Evolutionary conservation across 2,329 filamentous ascomycete species (phyloP), one percentile per base, ranked within the genome.

Genomic region (Diaporthe eres): DNA sequence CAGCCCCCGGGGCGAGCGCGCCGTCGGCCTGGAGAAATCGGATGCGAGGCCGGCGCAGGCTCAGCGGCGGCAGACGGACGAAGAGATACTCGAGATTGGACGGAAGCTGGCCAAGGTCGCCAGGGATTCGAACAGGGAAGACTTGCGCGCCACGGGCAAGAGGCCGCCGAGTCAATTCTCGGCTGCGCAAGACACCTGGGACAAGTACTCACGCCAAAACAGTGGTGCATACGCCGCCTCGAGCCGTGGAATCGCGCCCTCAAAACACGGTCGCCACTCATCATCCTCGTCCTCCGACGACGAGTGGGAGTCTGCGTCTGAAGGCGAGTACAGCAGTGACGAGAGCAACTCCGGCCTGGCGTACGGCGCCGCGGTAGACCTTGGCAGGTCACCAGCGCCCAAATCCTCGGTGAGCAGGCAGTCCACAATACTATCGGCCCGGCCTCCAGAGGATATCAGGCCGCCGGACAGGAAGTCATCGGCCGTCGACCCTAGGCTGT

Each of bases 291-390:
- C 77, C 77, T 82, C 86, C 68, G 89, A 88, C 44, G 87, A 90
- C 57, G 89, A 90, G 74, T 91, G 89, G 89, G 90, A 91, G 81
- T 90, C 88, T 61, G 88, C 88, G 37, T 89, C 88, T 8, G 88
- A 89, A 17, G 85, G 86, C 63, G 87, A 88, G 44, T 83, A 83
- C 19, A 88, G 86, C 63, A 83, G 83, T 34, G 85, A 83, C 72
- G 81, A 84, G 63, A 84, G 85, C 75, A 53, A 70, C 25, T 85
- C 83, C 53, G 85, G 81, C 22, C 82, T 89, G 51, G 86, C 84
- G 9, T 89, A 88, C 76, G 87, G 87, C 31, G 83, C 85, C 34
- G 81, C 84, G 53, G 71, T 73, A 13, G 71, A 73, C 15, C 51
- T 65, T 17, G 71, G 61, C 25, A 25, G 39, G 44, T 15, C 71